Conservation (phyloP, 805 yeast genomes). For the Candida bentonensis region DNA sequence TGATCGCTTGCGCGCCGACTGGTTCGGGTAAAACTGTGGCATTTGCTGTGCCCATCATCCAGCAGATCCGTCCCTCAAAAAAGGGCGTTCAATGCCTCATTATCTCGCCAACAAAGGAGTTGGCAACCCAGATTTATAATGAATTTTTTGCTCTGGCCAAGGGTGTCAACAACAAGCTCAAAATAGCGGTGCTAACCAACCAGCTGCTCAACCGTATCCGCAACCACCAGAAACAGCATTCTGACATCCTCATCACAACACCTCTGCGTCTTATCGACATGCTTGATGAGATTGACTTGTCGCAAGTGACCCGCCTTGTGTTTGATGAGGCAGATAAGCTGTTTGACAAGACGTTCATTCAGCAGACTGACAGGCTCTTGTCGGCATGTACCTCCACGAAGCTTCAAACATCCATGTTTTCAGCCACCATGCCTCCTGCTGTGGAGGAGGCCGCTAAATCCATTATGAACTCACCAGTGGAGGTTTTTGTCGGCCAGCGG, state of each 20-base stretch:
- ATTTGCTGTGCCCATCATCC: constrained; percentile 70
- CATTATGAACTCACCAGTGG: constrained; percentile 73
- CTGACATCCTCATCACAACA: constrained; percentile 72
- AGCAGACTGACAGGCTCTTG: constrained; percentile 80
- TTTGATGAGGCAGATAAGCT: constrained; percentile 95
- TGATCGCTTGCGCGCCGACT: constrained; percentile 93
- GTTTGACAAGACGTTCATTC: constrained; percentile 75
- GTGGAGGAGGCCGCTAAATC: constrained; percentile 79
- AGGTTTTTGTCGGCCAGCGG: constrained; percentile 83
- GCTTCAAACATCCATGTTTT: constrained; percentile 65
- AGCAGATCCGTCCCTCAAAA: constrained; percentile 29
- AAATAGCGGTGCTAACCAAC: constrained; percentile 54
- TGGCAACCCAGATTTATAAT: constrained; percentile 71
- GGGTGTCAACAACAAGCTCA: constrained; percentile 34
- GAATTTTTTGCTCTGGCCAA: constrained; percentile 45
- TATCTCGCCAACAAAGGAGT: constrained; percentile 88
- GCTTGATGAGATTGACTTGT: constrained; percentile 46
- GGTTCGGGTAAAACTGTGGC: constrained; percentile 97
- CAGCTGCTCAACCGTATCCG: constrained; percentile 51
- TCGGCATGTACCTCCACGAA: constrained; percentile 32
- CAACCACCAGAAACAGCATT: constrained; percentile 41
- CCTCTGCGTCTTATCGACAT: constrained; percentile 81
- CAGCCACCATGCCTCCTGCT: constrained; percentile 90
- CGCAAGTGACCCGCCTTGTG: constrained; percentile 57
- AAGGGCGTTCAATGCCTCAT: constrained; percentile 59